Evolutionary conservation across 305 asterid species (phyloP).

Genomic region (Stenogyne calaminthoides): DNA sequence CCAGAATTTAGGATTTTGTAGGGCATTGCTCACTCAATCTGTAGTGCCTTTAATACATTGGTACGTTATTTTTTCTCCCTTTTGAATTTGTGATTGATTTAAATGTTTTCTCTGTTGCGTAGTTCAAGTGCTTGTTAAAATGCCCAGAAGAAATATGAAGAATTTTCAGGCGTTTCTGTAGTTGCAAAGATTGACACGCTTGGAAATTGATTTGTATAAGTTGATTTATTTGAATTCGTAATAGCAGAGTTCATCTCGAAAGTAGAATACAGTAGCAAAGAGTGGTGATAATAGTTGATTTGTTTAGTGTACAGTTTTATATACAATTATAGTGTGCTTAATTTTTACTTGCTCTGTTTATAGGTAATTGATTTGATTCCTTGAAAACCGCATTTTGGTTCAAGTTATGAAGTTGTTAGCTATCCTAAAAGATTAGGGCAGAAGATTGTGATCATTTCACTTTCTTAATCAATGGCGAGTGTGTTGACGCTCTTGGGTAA

Average conservation of each 20-base stretch:
- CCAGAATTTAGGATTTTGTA: slow-evolving; percentile 15
- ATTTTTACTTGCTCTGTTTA: slow-evolving; percentile 7
- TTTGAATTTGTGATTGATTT: slow-evolving; percentile 5
- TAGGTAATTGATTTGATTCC: neutral
- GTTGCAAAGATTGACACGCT: slow-evolving; percentile 11
- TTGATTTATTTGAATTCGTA: neutral
- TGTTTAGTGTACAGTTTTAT: neutral
- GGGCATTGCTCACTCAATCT: slow-evolving; percentile 10
- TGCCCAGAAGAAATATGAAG: slow-evolving; percentile 32
- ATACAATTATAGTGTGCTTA: neutral
- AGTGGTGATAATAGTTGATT: neutral
- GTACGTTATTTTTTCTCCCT: slow-evolving; percentile 22
- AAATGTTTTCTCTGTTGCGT: neutral
- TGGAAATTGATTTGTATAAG: neutral
- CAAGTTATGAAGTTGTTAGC: slow-evolving; percentile 8
- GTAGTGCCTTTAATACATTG: slow-evolving; percentile 11
- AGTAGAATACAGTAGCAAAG: neutral
- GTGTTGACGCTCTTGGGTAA: slow-evolving; percentile 46
- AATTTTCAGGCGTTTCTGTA: neutral
- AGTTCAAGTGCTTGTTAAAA: slow-evolving; percentile 40
- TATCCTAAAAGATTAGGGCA: neutral
- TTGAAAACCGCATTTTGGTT: neutral
- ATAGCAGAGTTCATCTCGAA: neutral
- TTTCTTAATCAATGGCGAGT: slow-evolving; percentile 50
- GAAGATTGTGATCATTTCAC: slow-evolving; percentile 28